Evolutionary conservation across 2,329 filamentous ascomycete genomes (phyloP), one percentile per base, ranked within the genome.

Genomic region (Hymenoscyphus scutula): DNA sequence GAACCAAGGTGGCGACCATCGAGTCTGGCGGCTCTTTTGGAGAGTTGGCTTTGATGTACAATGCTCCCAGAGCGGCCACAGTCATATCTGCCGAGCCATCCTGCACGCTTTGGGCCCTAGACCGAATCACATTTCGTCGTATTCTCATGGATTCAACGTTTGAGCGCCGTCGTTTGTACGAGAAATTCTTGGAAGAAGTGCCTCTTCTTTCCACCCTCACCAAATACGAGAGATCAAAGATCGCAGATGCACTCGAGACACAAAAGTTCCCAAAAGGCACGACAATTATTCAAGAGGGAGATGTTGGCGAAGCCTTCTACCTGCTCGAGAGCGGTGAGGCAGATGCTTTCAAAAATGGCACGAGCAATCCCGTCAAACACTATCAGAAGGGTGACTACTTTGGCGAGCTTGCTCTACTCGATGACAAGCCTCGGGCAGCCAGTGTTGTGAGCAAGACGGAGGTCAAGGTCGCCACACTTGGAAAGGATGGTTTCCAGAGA

Each of bases 131-230:
- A 10, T 99, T 99, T 83, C 92, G 95, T 70, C 91, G 95, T 65
- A 98, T 99, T 68, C 83, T 99, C 66, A 97, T 99, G 93, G 94
- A 98, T 78, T 96, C 91, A 45, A 96, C 95, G 3, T 98, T 97
- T 80, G 91, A 96, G 71, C 90, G 94, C 62, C 89, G 95, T 70
- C 90, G 94, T 72, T 94, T 98, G 88, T 98, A 98, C 77, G 95
- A 99, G 78, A 91, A 88, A 70, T 98, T 99, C 81, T 82, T 99
- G 25, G 93, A 96, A 75, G 92, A 97, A 74, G 95, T 98, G 1
- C 91, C 92, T 0, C 82, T 98, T 32, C 84, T 99, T 29, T 84
- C 89, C 2, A 88, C 86, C 25, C 83, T 99, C 62, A 96, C 93
- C 53, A 84, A 90, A 0, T 98, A 98, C 76, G 95, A 99, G 79